Percentiles rank a stretch among this genome's conserved stretches.
Conservation (phyloP, 1,284 basidiomycete genomes). For the Cryptococcus deneoformans region DNA sequence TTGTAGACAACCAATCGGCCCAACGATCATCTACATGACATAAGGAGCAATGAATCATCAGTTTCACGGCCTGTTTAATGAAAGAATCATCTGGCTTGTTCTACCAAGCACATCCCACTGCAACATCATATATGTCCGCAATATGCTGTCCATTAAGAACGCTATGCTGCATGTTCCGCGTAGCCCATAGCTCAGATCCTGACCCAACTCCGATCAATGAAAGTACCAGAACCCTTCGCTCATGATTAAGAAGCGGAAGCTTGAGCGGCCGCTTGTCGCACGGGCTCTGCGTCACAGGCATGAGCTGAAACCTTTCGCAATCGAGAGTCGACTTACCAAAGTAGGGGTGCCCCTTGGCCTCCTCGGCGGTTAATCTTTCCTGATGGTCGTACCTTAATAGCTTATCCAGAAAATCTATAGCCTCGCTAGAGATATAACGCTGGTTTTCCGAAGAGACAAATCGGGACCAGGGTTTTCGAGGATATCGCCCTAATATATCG, state of each 20-base stretch:
- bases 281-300: conserved; percentile 16
- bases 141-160: too few relatives aligned
- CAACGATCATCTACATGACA: too few relatives aligned
- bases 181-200: too few relatives aligned
- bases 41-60: too few relatives aligned
- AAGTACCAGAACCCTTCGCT: too few relatives aligned
- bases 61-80: too few relatives aligned
- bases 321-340: conserved; percentile 60
- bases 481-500: conserved; percentile 85
- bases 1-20: too few relatives aligned
- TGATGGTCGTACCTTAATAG: conserved; percentile 93
- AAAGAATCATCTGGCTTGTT: too few relatives aligned
- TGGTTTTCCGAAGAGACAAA: conserved; percentile 94
- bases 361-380: conserved; percentile 88
- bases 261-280: conserved; percentile 23
- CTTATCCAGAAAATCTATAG: conserved; percentile 96
- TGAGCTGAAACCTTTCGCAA: neutral
- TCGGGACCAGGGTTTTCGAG: conserved; percentile 88
- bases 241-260: neutral
- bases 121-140: too few relatives aligned
- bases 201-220: too few relatives aligned
- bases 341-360: conserved; percentile 81
- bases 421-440: conserved; percentile 95
- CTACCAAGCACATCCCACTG: too few relatives aligned
- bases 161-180: too few relatives aligned